Evolutionary conservation across 805 yeast genomes (phyloP).

Genomic region (Candida broadrunensis): DNA sequence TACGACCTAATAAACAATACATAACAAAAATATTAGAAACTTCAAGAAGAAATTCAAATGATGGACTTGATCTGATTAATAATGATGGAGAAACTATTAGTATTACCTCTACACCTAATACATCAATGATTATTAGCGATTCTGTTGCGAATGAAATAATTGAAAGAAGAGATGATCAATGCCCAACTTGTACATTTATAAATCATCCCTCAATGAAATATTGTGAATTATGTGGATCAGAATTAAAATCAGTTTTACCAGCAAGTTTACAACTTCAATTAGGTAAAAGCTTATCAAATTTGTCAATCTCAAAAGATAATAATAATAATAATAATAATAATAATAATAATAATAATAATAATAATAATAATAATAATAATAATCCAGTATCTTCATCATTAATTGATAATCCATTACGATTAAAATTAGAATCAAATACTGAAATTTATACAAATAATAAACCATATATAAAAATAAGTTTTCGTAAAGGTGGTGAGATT

Average conservation of each 20-base stretch:
- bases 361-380: background rate
- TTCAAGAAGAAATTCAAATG: background rate
- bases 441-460: conserved; percentile 31
- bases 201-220: conserved; percentile 75
- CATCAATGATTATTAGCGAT: background rate
- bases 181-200: conserved; percentile 68
- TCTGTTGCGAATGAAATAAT: background rate
- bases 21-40: background rate
- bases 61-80: background rate
- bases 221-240: conserved; percentile 88
- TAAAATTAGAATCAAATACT: conserved; percentile 23
- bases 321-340: background rate
- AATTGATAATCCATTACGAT: conserved; percentile 9
- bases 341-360: background rate
- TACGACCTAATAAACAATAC: conserved; percentile 17
- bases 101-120: background rate
- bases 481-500: conserved; percentile 67
- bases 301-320: background rate
- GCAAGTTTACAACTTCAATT: background rate
- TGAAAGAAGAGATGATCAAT: conserved; percentile 32
- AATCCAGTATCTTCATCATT: background rate
- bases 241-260: conserved; percentile 12
- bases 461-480: conserved; percentile 64
- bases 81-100: background rate
- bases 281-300: conserved; percentile 2